Evolutionary conservation across 345 rosid species (phyloP), one percentile per base, ranked within the genome.

Genomic region (Eucalyptus cloeziana): DNA sequence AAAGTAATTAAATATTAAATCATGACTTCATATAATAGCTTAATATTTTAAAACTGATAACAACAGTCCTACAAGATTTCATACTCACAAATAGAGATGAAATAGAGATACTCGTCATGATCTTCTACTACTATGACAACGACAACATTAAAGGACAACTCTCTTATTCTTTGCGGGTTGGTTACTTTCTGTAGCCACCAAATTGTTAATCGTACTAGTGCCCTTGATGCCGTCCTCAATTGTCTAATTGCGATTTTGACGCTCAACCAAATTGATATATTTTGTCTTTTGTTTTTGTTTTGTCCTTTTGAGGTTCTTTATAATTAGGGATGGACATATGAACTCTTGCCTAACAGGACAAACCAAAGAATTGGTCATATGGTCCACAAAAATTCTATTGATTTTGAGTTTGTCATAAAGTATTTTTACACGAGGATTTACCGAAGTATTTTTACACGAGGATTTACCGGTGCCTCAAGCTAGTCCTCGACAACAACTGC

Each of bases 21-120:
- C 2, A 50, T 50, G 0, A 3, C 7, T 50, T 50, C 52, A 50
- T 50, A 0, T 50, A 50, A 50, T 5, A 50, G 0, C 7, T 50
- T 50, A 50, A 50, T 50, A 16, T 15, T 50, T 50, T 50, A 50
- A 50, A 50, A 50, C 3, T 50, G 7, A 50, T 50, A 50, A 50
- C 19, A 50, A 2, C 7, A 50, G 7, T 50, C 52, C 52, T 50
- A 5, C 52, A 50, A 50, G 1, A 50, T 5, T 3, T 50, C 52
- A 14, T 50, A 50, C 19, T 51, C 45, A 19, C 27, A 6, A 19
- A 13, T 71, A 37, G 14, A 71, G 14, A 71, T 71, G 27, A 37
- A 37, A 71, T 19, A 71, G 15, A 10, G 45, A 17, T 7, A 51
- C 45, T 71, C 8, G 0, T 2, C 45, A 0, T 37, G 83, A 19